Evolutionary conservation across 2,329 filamentous ascomycete species (phyloP), one percentile per base, ranked within the genome.

Genomic region (Chaetomium globosum): DNA sequence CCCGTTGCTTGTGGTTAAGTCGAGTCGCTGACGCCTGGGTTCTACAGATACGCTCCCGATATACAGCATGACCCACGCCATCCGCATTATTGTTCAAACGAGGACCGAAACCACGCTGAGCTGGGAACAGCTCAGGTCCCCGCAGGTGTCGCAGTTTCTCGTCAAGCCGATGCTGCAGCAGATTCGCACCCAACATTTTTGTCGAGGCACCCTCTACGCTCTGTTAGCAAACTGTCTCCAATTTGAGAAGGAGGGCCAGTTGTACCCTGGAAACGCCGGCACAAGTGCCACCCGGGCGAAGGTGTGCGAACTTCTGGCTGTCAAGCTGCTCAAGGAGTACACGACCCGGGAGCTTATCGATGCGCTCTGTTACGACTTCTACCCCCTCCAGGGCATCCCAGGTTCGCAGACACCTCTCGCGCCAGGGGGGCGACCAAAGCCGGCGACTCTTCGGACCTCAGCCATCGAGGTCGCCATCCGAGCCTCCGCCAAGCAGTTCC

Each of bases 101-200:
- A 88, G 91, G 74, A 96, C 92, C 77, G 94, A 98, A 80, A 97
- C 93, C 1, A 94, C 92, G 0, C 80, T 98, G 59, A 89, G 92
- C 19, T 98, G 93, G 93, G 94, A 98, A 69, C 94, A 98, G 76
- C 82, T 98, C 68, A 87, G 93, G 69, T 96, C 93, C n/a, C 94
- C 94, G 3, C 94, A 98, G 75, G 89, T 98, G 64, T 97, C 93
- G 19, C 93, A 97, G 75, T 98, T 98, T 75, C 84, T 98, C 43
- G 86, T 97, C 74, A 97, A 97, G 80, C 94, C 94, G 2, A 95
- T 97, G 81, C 92, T 95, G 77, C 90, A 95, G 75, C 90, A 94
- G 76, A 93, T 97, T 68, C 88, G 89, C 67, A 83, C 86, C 19
- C 87, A 90, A 59, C 91, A 97, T 77, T 94, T 96, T 76, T 93